These are phyloP conservation scores for Chimonanthus salicifolius DNA, from an alignment of 164 flowering plant genomes.

Conservation along the genomic window DNA sequence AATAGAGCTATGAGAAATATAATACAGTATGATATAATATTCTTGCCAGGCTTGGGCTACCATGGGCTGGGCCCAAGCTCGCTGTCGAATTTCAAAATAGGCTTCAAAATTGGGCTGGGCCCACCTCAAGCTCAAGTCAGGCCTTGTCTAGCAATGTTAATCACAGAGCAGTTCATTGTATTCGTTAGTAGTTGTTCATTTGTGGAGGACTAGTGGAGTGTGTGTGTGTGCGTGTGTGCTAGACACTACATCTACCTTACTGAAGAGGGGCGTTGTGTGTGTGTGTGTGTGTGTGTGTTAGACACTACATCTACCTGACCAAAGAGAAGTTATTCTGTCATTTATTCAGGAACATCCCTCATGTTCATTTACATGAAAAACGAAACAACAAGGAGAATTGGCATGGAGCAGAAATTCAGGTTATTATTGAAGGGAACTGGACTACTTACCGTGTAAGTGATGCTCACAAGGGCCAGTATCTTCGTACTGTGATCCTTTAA, in stretches of 20 bases:
- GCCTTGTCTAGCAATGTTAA: too few species aligned
- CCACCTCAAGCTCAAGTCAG: too few species aligned
- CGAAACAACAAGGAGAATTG: slow-evolving; percentile 61
- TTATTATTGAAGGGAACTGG: slow-evolving; percentile 99
- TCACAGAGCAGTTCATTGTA: too few species aligned
- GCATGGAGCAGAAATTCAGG: slow-evolving; percentile 99
- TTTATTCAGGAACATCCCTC: slow-evolving; percentile 77
- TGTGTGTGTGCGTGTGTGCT: background rate
- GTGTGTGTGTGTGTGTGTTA: background rate
- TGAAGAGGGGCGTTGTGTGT: background rate
- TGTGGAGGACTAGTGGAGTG: background rate
- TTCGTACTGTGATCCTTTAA: background rate
- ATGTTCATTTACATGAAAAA: slow-evolving; percentile 87
- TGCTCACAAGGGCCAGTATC: background rate
- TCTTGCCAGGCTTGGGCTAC: too few species aligned
- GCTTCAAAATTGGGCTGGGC: too few species aligned
- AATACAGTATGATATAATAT: too few species aligned
- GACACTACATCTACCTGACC: background rate
- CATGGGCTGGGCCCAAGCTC: too few species aligned
- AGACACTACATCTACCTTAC: background rate
- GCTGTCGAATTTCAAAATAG: too few species aligned
- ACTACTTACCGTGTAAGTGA: slow-evolving; percentile 84
- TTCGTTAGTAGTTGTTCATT: too few species aligned
- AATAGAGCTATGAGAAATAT: too few species aligned
- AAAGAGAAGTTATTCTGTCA: background rate